Percentiles rank a stretch among this genome's conserved stretches.
Conservation (phyloP, 1,284 basidiomycete species). For the Apiotrichum domesticum region DNA sequence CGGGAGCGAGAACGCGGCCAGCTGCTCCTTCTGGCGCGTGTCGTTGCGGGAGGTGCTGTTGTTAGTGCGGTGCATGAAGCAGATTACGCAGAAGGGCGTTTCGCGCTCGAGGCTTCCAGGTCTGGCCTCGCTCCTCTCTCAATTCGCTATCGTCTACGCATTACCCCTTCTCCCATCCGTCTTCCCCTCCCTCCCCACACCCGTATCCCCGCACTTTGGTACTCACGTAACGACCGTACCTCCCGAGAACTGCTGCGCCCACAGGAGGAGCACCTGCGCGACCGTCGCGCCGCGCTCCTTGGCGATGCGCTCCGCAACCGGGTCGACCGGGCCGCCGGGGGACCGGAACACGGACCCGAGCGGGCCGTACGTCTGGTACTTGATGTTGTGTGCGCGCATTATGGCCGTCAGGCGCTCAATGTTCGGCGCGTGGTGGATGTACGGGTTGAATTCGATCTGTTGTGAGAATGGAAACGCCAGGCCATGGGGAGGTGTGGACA, state of each 20-base stretch:
- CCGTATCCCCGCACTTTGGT: no score
- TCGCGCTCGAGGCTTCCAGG: no score
- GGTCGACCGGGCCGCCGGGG: conserved; percentile 57
- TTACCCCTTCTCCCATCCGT: no score
- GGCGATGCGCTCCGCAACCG: conserved; percentile 53
- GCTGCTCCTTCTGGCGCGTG: conserved; percentile 61
- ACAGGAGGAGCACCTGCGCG: conserved; percentile 41
- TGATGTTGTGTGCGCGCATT: conserved; percentile 59
- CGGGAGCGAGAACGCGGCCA: conserved; percentile 41
- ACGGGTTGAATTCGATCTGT: conserved; percentile 75
- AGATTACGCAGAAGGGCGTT: not conserved
- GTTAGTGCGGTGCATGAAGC: not conserved
- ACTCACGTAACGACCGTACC: conserved; percentile 59
- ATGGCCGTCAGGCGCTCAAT: conserved; percentile 54
- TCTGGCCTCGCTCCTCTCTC: no score
- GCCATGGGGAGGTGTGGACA: not conserved
- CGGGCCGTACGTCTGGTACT: conserved; percentile 60
- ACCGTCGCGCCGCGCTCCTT: conserved; percentile 28
- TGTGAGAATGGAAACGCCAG: not conserved
- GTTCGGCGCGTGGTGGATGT: conserved; percentile 58
- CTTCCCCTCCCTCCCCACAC: not conserved
- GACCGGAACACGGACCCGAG: conserved; percentile 46
- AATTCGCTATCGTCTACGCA: no score
- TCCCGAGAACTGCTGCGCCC: conserved; percentile 36
- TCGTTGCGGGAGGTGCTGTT: conserved; percentile 58